Evolutionary conservation across 371 early-diverging fungal genomes (phyloP), one percentile per base, ranked within the genome.

Genomic region (Basidiobolus heterosporus): DNA sequence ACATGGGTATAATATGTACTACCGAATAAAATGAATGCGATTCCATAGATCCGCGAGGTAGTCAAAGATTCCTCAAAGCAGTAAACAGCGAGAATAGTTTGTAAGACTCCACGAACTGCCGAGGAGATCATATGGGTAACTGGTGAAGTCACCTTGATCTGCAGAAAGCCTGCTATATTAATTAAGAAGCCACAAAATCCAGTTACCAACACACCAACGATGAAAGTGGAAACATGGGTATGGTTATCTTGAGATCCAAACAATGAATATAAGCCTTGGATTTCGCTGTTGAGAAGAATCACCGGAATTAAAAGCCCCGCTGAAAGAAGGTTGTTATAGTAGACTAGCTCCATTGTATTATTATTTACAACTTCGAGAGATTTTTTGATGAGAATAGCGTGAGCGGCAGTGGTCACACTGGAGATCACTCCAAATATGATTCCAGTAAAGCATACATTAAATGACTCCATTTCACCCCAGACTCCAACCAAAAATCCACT

Each of bases 351-450:
- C 49, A 73, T 51, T 2, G 72, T 69, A 15, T 56, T 57, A 38
- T 60, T 61, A 49, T 63, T 59, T 47, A 68, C 68, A n/a, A 54
- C 52, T 6, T 38, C 61, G 19, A 72, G 45, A 2, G 61, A 59
- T 44, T 52, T 57, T 47, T 74, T 74, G 62, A 75, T 75, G 44
- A 75, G 59, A 46, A 75, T 67, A n/a, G 72, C 67, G 46, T 75
- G 75, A 5, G 59, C 51, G 1, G 74, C 70, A 5, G 75, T 75
- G 23, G 74, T 64, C 36, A 72, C 38, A 18, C 62, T 62, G 0
- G 67, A 67, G n/a, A 67, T 42, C 19, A 68, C 51, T 2, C 75
- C 75, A 20, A 66, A 66, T 14, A 61, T 11, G 21, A 69, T 44
- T 9, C 74, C 72, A n/a, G 51, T 41, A 30, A 30, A 5, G 30